Evolutionary conservation across 805 yeast species (phyloP).

Genomic region (Yamadazyma laniorum): DNA sequence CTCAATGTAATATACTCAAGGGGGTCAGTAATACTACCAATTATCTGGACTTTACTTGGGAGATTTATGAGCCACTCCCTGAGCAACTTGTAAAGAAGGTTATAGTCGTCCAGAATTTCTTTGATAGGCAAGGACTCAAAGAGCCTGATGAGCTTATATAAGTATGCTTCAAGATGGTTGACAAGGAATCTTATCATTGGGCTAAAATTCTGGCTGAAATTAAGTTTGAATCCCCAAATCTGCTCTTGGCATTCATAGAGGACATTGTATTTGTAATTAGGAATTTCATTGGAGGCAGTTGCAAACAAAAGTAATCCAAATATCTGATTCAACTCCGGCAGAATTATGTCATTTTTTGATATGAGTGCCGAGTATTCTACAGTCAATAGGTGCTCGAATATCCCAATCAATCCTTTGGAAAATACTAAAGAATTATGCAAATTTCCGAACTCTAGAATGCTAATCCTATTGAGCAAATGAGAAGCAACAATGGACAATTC

Average conservation of each 20-base stretch:
- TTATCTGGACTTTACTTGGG: constrained; percentile 19
- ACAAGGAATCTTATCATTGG: constrained; percentile 3
- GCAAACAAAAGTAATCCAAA: constrained; percentile 18
- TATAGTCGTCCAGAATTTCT: neutral
- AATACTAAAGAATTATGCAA: constrained; percentile 19
- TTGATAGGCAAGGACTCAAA: constrained; percentile 4
- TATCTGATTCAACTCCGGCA: constrained; percentile 9
- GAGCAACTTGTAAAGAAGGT: constrained; percentile 17
- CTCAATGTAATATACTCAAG: constrained; percentile 14
- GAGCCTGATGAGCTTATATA: constrained; percentile 4
- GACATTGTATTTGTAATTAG: constrained; percentile 15
- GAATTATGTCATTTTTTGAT: neutral
- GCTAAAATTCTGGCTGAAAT: constrained; percentile 5
- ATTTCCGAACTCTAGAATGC: constrained; percentile 21
- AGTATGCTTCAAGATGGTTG: constrained; percentile 5
- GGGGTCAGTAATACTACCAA: constrained; percentile 13
- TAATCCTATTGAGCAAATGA: constrained; percentile 20
- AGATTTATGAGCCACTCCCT: constrained; percentile 22
- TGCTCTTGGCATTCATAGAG: constrained; percentile 15
- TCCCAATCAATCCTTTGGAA: constrained; percentile 20
- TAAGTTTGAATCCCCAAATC: constrained; percentile 3
- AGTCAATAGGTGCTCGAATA: constrained; percentile 16
- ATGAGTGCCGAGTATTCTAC: neutral
- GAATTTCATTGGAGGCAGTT: constrained; percentile 16
- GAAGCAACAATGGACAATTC: constrained; percentile 19